A percentile compares a stretch with the other conserved stretches of the same genome.
phyloP scores from a whole-genome alignment of 306 rosid species.

The Castanopsis chinensis region DNA sequence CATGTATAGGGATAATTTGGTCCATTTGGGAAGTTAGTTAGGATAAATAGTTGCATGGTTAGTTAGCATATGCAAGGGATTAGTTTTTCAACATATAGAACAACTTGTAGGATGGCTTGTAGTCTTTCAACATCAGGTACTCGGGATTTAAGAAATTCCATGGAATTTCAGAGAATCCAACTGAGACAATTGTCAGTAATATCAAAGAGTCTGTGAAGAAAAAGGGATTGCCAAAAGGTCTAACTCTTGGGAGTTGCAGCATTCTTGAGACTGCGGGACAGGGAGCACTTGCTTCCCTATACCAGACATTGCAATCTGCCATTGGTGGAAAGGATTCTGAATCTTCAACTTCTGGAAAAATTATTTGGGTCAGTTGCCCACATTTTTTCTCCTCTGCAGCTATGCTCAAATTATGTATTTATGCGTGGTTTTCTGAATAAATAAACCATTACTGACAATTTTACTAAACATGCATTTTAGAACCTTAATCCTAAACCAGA shows the following conservation, averaged over 20 bases:
- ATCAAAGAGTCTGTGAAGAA: constrained; percentile 65
- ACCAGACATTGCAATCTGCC: constrained; percentile 68
- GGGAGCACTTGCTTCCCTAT: constrained; percentile 58
- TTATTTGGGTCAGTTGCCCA: constrained; percentile 66
- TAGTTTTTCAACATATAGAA: too few relatives aligned
- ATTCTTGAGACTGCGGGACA: constrained; percentile 96
- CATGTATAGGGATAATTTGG: too few relatives aligned
- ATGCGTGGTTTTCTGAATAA: background rate
- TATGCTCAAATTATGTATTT: background rate
- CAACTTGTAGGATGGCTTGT: too few relatives aligned
- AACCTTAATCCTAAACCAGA: background rate
- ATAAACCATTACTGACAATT: background rate
- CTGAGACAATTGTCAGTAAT: constrained; percentile 67
- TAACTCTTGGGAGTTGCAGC: constrained; percentile 72
- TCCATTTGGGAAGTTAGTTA: too few relatives aligned
- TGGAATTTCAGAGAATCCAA: constrained; percentile 94
- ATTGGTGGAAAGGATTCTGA: constrained; percentile 43
- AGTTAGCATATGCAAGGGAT: too few relatives aligned
- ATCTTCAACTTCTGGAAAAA: constrained; percentile 56
- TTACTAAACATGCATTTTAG: background rate
- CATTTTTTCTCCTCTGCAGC: constrained; percentile 5
- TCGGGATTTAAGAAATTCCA: constrained; percentile 96
- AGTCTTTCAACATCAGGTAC: too few relatives aligned
- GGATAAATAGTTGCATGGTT: too few relatives aligned
- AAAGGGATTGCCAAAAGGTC: constrained; percentile 76